Base-by-base conservation (phyloP, 352 stramenopile species). In the Phytophthora pinifolia region DNA sequence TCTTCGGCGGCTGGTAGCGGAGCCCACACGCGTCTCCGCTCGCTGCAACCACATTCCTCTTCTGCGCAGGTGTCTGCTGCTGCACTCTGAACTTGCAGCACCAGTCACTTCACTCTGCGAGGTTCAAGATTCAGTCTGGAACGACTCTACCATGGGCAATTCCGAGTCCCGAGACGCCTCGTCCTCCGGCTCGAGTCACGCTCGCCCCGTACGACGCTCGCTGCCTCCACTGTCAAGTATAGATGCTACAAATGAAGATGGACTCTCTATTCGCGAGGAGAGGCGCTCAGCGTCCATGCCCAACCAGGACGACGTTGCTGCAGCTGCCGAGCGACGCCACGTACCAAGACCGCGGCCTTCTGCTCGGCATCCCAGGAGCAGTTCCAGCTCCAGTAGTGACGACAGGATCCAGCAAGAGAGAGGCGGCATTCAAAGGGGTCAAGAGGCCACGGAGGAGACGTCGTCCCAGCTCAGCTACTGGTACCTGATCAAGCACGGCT, bases 401-500 rank as follows among this genome's bases (percentile, higher is more conserved):
- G 57, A 57, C 9, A 38, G 22, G 36, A 34, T 73, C 33, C 25
- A 59, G 18, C 44, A 72, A 2, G 80, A 88, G 47, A 62, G 67
- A 13, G 84, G 84, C 15, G 84, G 84, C 25, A 90, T 94, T 44
- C 74, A 94, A 54, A 70, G 61, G 33, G 84, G 82, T 1, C 84
- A 91, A 46, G 55, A 89, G 33, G 80, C 65, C 1, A 79, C 78
- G 5, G 82, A 94, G 53, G 82, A 94, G n/a, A 50, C 81, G n/a
- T 83, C 76, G 2, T 75, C 72, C 32, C 78, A 94, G 48, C 59
- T 94, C 10, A 85, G 82, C 41, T 94, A 92, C 49, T 94, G 84
- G 84, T 91, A 92, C 53, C 55, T 94, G 45, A 63, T 92, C 59
- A 91, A 91, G 30, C 77, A 94, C 42, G 85, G 84, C 9, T 99